Conservation (phyloP, 345 rosid genomes). For the Linum lewisii region DNA sequence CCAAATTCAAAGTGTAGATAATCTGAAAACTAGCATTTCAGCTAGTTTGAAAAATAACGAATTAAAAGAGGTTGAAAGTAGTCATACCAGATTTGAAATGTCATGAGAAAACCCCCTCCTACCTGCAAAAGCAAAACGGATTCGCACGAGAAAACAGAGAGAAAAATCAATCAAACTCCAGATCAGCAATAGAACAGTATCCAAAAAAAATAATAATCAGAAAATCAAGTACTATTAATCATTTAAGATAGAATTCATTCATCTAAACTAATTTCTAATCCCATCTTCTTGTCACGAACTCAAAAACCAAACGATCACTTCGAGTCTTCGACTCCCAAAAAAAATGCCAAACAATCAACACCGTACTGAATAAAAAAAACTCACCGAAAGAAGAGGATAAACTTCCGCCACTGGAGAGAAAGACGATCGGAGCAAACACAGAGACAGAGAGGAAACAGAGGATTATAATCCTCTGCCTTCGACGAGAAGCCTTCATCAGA, state of each 20-base stretch:
- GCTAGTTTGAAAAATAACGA: too few species aligned
- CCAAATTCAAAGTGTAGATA: too few species aligned
- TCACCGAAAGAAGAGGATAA: slow-evolving; percentile 50
- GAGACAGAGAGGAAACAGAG: slow-evolving; percentile 61
- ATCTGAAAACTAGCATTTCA: too few species aligned
- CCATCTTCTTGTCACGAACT: neutral
- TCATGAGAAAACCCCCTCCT: too few species aligned
- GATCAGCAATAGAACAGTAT: too few species aligned
- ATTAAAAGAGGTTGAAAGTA: too few species aligned
- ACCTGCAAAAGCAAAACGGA: too few species aligned
- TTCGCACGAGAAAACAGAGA: too few species aligned
- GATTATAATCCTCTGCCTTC: slow-evolving; percentile 75
- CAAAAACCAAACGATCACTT: neutral
- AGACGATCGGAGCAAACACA: slow-evolving; percentile 60
- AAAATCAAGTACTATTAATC: neutral
- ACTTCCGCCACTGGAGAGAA: slow-evolving; percentile 48
- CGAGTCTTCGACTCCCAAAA: too few species aligned
- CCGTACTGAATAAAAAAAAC: neutral
- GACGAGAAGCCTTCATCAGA: slow-evolving; percentile 66
- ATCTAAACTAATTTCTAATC: neutral
- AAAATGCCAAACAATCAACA: neutral
- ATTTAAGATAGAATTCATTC: neutral
- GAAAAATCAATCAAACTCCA: too few species aligned
- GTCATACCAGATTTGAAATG: too few species aligned
- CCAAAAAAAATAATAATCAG: too few species aligned